A percentile compares a stretch with the other conserved stretches of the same genome.
These are phyloP conservation scores for Rhynchospora breviuscula DNA, from an alignment of 176 grass and related monocot genomes.

Conservation along the genomic window DNA sequence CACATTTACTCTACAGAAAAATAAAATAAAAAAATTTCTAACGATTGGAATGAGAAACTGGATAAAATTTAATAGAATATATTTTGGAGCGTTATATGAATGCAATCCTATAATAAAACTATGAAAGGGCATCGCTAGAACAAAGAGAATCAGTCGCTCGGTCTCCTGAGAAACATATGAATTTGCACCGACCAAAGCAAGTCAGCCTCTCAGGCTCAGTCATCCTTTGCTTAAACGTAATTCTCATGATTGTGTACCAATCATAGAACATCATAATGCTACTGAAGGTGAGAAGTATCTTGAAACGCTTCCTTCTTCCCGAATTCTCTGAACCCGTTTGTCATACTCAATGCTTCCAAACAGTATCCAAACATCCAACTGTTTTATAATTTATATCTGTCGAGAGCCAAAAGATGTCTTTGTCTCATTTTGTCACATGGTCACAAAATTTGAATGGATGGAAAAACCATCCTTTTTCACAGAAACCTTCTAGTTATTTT, in stretches of 20 bases:
- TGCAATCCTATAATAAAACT: too few species aligned
- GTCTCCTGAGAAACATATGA: too few species aligned
- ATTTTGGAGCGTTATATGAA: too few species aligned
- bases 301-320: neutral
- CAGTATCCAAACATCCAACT: neutral
- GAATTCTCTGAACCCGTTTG: neutral
- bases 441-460: neutral
- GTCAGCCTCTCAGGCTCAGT: too few species aligned
- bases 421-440: neutral
- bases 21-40: too few species aligned
- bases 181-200: too few species aligned
- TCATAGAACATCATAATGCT: neutral
- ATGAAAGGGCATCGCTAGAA: too few species aligned
- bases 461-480: neutral
- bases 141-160: too few species aligned
- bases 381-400: slow-evolving; percentile 14
- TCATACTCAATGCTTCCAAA: slow-evolving; percentile 10
- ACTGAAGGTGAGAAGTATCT: neutral
- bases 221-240: neutral
- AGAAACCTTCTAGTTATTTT: neutral
- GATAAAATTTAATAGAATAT: too few species aligned
- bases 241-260: neutral
- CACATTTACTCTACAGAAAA: too few species aligned
- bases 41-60: too few species aligned
- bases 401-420: slow-evolving; percentile 12